Evolutionary conservation across 345 rosid genomes (phyloP).

Genomic region (Litchi chinensis): DNA sequence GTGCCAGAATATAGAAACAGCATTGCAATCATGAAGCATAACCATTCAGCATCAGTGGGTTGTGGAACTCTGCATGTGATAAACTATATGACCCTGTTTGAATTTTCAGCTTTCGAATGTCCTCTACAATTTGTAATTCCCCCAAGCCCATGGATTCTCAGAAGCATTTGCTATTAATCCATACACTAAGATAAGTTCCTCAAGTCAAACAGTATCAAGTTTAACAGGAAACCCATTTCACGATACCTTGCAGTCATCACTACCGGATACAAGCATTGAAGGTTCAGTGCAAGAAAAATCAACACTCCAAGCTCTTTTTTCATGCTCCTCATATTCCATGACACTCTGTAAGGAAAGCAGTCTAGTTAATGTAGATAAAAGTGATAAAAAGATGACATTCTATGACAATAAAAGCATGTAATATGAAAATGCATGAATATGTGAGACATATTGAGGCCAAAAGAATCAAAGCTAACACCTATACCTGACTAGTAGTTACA

Average conservation of each 20-base stretch:
- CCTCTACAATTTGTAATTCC: too few species aligned
- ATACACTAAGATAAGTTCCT: too few species aligned
- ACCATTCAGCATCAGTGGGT: too few species aligned
- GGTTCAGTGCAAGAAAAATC: constrained; percentile 65
- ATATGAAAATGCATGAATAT: background rate
- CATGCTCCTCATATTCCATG: constrained; percentile 70
- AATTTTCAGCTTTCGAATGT: too few species aligned
- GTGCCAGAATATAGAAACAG: background rate
- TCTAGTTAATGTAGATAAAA: background rate
- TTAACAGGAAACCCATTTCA: constrained; percentile 13
- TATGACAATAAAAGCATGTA: background rate
- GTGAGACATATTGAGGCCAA: background rate
- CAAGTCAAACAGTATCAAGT: background rate
- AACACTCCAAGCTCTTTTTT: constrained; percentile 69
- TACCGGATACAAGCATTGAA: constrained; percentile 67
- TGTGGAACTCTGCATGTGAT: too few species aligned
- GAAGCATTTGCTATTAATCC: too few species aligned
- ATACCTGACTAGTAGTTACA: constrained; percentile 57
- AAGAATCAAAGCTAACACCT: constrained; percentile 2
- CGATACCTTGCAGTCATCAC: constrained; percentile 63
- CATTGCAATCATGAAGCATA: too few species aligned
- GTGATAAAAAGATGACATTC: background rate
- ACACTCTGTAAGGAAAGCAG: constrained; percentile 42
- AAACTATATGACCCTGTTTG: too few species aligned
- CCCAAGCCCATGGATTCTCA: too few species aligned